Evolutionary conservation across 768 basidiomycete genomes (phyloP), one percentile per base, ranked within the genome.

Genomic region (Suillus cothurnatus): DNA sequence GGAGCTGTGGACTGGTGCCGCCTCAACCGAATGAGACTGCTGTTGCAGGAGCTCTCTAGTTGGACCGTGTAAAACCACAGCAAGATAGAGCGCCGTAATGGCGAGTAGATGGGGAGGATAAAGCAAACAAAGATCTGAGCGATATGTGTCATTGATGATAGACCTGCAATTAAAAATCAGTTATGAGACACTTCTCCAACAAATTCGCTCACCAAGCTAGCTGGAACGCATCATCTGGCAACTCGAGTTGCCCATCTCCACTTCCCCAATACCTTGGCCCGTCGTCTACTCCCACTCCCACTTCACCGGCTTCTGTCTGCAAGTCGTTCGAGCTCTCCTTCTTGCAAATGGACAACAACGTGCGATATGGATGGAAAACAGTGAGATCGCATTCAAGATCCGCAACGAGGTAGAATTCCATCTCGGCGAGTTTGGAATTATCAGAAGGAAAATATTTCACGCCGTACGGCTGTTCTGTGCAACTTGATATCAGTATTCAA

Each of bases 401-500:
- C 72, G 94, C 94, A 28, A 99, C 90, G 12, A 99, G 88, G 79
- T 97, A 99, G 79, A 99, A 99, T 74, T 99, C 97, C 96, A 98
- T 98, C 76, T 99, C 97, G 4, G 96, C 97, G 17, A 99, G 81
- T 72, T 94, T 95, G 14, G 91, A 86, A 71, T 96, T 92, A 73
- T 97, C 95, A 0, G 91, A 85, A 0, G 92, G 88, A 72, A 97
- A 97, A n/a, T 84, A 78, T 72, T 92, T 90, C 73, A 91, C 81
- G 6, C 84, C 86, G 71, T 93, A 92, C 23, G 87, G 88, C 61
- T 88, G 86, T 62, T 84, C 86, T 88, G 60, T 19, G 38, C 63
- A 11, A 63, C 53, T n/a, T 21, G 1, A 53, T 32, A 6, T 62
- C 32, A 64, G 26, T 50, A 26, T 47, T 50, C 14, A 36, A 12